Percentiles rank a stretch among this genome's conserved stretches.
These are phyloP conservation scores for Evansstolkia leycettana DNA, from an alignment of 495 filamentous ascomycete genomes.

Conservation along the genomic window DNA sequence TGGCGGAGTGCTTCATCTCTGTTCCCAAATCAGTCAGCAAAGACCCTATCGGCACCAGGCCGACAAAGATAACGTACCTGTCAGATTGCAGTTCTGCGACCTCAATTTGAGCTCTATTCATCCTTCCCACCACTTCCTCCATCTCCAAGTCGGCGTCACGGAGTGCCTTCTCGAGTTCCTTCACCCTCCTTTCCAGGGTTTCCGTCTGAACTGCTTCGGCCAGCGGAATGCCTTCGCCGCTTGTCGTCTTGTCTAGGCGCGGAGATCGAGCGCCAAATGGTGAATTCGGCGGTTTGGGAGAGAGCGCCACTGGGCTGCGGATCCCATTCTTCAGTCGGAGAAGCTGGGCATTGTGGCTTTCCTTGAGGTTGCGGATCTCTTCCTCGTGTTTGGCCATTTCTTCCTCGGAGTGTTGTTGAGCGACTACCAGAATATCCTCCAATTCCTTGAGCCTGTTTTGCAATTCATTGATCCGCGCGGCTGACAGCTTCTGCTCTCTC, in stretches of 20 bases:
- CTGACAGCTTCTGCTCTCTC: constrained; percentile 65
- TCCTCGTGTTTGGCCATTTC: constrained; percentile 74
- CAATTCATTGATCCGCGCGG: constrained; percentile 67
- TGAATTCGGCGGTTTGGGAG: constrained; percentile 43
- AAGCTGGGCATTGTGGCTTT: constrained; percentile 67
- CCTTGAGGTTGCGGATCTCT: constrained; percentile 60
- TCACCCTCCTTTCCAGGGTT: constrained; percentile 55
- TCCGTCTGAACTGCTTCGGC: constrained; percentile 60
- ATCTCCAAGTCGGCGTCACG: constrained; percentile 80
- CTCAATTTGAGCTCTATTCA: constrained; percentile 91
- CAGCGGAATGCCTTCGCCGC: constrained; percentile 40
- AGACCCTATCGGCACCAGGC: not conserved
- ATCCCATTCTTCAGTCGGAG: constrained; percentile 54
- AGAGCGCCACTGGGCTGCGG: constrained; percentile 28
- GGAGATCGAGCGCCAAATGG: constrained; percentile 49
- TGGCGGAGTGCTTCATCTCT: constrained; percentile 77
- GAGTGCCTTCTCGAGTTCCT: constrained; percentile 74
- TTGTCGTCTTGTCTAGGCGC: constrained; percentile 45
- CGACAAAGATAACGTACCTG: constrained; percentile 37
- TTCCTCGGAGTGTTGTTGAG: constrained; percentile 82
- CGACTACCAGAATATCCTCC: constrained; percentile 72
- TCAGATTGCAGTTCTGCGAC: constrained; percentile 85
- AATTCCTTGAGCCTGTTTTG: constrained; percentile 65
- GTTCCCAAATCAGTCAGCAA: constrained; percentile 18
- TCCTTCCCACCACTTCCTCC: constrained; percentile 81